Evolutionary conservation across 1,284 basidiomycete genomes (phyloP).

Genomic region (Ustanciosporium gigantosporum): DNA sequence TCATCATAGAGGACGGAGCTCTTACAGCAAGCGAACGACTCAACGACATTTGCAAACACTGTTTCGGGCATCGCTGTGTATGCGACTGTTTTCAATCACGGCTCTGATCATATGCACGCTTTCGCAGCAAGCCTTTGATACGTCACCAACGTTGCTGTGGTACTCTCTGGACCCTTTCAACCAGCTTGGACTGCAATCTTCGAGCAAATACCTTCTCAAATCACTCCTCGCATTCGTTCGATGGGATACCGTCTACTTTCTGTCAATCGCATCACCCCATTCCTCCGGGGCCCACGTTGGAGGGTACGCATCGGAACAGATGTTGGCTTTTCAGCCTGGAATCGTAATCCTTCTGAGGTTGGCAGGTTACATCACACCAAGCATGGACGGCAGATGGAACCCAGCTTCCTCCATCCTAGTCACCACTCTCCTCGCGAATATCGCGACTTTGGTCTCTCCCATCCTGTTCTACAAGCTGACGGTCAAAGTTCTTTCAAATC

Average conservation of each 20-base stretch:
- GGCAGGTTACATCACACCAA: constrained; percentile 16
- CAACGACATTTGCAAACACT: too few species aligned
- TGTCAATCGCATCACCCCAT: constrained; percentile 32
- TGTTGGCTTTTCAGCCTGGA: constrained; percentile 85
- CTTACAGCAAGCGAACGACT: too few species aligned
- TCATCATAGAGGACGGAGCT: too few species aligned
- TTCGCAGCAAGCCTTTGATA: constrained; percentile 45
- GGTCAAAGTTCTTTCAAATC: constrained; percentile 60
- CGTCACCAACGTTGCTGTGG: constrained; percentile 40
- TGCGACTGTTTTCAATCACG: constrained; percentile 7
- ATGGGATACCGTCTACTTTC: constrained; percentile 88
- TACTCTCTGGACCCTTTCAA: constrained; percentile 15
- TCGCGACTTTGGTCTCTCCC: constrained; percentile 63
- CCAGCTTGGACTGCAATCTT: constrained; percentile 3
- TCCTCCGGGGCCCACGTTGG: constrained; percentile 1
- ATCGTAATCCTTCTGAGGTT: constrained; percentile 38
- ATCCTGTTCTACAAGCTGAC: constrained; percentile 66
- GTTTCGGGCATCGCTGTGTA: constrained; percentile 12
- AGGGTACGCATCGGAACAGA: constrained; percentile 75
- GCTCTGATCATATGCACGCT: constrained; percentile 16
- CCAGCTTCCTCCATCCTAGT: constrained; percentile 23
- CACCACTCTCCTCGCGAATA: constrained; percentile 27
- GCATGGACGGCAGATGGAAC: constrained; percentile 30
- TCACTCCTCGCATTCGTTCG: constrained; percentile 65
- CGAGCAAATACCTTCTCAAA: neutral